Evolutionary conservation across 495 filamentous ascomycete genomes (phyloP), one percentile per base, ranked within the genome.

Genomic region (Glonium stellatum): DNA sequence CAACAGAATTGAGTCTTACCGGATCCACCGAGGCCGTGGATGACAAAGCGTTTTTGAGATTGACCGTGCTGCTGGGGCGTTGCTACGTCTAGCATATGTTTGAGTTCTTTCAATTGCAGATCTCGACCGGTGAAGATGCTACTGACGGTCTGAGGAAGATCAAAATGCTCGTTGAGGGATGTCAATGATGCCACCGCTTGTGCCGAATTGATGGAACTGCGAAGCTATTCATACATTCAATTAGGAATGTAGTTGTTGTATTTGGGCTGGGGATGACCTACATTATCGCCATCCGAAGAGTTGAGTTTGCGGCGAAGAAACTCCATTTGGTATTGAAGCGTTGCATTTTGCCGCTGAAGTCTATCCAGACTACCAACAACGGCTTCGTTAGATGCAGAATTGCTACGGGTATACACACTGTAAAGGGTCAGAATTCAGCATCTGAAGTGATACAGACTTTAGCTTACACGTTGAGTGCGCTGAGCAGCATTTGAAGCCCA

Each of bases 1-100:
- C 67, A 69, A 58, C 65, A 68, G 53, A 73, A 62, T 57, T 77
- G 71, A 13, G 68, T 75, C 58, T 78, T 78, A 9, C 75, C 74
- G 48, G 72, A 66, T 6, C 74, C 75, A 11, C 60, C 59, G n/a
- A 69, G 27, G 23, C 66, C 66, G 39, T 63, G 52, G 1, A 69
- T 58, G 5, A 69, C 63, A 34, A 69, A 68, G 12, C 59, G 58
- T 25, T 44, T 60, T 37, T 68, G 66, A 19, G 50, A 27, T 22
- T 55, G 22, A 15, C 21, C 2, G n/a, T 5, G 1, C 46, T 10
- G 2, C 19, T 21, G 37, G 5, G 9, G 13, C 21, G 46, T n/a
- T 13, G n/a, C 18, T 23, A 5, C 23, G 10, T 54, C 23, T 11
- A 61, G 46, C 8, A 13, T 27, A 4, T 27, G 35, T 42, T 61